Conservation (phyloP, 1,139 yeast species). For the Magnusiomyces clavatus region DNA sequence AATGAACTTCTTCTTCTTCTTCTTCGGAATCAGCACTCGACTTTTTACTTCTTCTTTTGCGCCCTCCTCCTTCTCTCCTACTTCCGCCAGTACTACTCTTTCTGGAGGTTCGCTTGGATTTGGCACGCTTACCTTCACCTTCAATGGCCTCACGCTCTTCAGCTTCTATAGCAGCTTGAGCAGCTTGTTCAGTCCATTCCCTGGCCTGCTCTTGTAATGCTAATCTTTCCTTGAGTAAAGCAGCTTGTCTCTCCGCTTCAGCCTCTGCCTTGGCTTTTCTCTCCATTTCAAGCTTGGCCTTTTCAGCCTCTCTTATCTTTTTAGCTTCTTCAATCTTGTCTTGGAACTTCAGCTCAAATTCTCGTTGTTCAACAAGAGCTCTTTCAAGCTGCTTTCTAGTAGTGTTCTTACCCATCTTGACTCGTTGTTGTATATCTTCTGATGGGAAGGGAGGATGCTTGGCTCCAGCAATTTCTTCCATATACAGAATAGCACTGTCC, state of each 20-base stretch:
- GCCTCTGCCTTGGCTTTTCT: slow-evolving; percentile 26
- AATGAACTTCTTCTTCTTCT: slow-evolving; percentile 9
- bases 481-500: slow-evolving; percentile 51
- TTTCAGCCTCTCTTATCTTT: slow-evolving; percentile 54
- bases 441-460: slow-evolving; percentile 66
- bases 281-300: slow-evolving; percentile 36
- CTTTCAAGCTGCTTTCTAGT: slow-evolving; percentile 63
- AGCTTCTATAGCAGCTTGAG: slow-evolving; percentile 23
- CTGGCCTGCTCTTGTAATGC: slow-evolving; percentile 74
- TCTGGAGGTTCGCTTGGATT: slow-evolving; percentile 17
- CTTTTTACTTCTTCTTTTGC: slow-evolving; percentile 15
- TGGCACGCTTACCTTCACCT: slow-evolving; percentile 14
- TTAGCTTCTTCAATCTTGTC: slow-evolving; percentile 68
- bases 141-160: slow-evolving; percentile 20
- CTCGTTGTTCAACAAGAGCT: slow-evolving; percentile 64
- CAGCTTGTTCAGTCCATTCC: slow-evolving; percentile 58
- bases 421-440: slow-evolving; percentile 76
- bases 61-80: slow-evolving; percentile 8
- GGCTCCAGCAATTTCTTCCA: slow-evolving; percentile 54
- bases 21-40: slow-evolving; percentile 13
- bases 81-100: slow-evolving; percentile 12
- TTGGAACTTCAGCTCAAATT: slow-evolving; percentile 50
- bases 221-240: slow-evolving; percentile 59
- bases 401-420: slow-evolving; percentile 73
- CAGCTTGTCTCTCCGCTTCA: slow-evolving; percentile 38